Conservation (phyloP, 768 basidiomycete species). For the Termitomyces sp. region DNA sequence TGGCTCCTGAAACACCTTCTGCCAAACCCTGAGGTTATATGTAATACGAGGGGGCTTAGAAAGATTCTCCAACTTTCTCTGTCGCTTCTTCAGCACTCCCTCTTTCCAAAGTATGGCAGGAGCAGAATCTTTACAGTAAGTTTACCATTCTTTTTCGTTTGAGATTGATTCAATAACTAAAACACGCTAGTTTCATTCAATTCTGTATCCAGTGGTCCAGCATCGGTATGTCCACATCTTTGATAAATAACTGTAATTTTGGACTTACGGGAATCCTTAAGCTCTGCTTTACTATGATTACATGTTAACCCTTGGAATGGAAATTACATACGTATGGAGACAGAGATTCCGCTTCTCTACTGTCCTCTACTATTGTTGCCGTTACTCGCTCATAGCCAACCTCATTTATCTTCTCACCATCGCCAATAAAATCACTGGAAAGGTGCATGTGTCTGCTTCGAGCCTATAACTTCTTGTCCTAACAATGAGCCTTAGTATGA, state of each 20-base stretch:
- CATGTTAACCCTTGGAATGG: slow-evolving; percentile 18
- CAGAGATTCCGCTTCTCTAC: slow-evolving; percentile 20
- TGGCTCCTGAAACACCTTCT: not conserved
- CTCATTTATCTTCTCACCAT: slow-evolving; percentile 21
- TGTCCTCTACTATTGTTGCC: slow-evolving; percentile 21
- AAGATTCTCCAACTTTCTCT: not conserved
- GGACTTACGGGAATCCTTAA: not conserved
- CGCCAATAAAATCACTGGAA: slow-evolving; percentile 12
- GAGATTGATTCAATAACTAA: not conserved
- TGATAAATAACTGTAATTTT: not conserved
- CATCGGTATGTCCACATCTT: slow-evolving; percentile 3
- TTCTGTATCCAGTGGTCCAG: slow-evolving; percentile 15
- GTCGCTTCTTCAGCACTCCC: not conserved
- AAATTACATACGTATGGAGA: slow-evolving; percentile 21
- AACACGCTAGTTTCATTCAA: slow-evolving; percentile 3
- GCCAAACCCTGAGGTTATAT: not conserved
- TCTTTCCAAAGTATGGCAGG: not conserved
- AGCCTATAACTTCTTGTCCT: not conserved
- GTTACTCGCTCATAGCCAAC: slow-evolving; percentile 22
- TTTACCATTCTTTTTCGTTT: too few relatives aligned
- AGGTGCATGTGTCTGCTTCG: not conserved
- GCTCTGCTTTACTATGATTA: slow-evolving; percentile 24
- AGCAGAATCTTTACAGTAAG: not conserved
- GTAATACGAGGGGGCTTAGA: not conserved
- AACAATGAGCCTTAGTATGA: not conserved